Evolutionary conservation across 2,329 filamentous ascomycete species (phyloP).

Genomic region (Cladophialophora bantiana): DNA sequence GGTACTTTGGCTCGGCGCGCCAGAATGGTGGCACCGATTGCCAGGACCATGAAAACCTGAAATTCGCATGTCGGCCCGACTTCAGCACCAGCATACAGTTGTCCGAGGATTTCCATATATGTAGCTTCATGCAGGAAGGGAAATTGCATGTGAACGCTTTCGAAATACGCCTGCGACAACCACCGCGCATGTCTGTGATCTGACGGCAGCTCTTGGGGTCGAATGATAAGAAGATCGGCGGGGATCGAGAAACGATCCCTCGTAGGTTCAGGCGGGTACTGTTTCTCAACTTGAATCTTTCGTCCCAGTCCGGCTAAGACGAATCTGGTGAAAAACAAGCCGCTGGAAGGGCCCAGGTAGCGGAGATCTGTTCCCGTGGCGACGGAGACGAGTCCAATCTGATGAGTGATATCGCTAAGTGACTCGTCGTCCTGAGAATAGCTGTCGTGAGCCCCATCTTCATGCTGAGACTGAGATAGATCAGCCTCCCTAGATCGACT

Average conservation of each 20-base stretch:
- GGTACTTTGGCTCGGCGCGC: conserved; percentile 13
- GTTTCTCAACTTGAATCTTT: conserved; percentile 1
- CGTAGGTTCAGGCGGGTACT: background rate
- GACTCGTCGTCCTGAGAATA: conserved; percentile 4
- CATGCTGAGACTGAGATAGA: background rate
- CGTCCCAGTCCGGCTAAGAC: conserved; percentile 14
- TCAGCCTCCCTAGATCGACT: background rate
- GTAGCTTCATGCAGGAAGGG: conserved; percentile 12
- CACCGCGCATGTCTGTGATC: conserved; percentile 11
- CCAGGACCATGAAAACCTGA: conserved; percentile 16
- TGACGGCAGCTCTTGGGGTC: conserved; percentile 5
- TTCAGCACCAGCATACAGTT: conserved; percentile 9
- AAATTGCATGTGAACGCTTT: conserved; percentile 11
- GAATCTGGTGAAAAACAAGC: conserved; percentile 16
- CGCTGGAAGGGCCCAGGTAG: conserved; percentile 14
- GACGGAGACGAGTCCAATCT: conserved; percentile 16
- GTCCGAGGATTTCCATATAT: background rate
- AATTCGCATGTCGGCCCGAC: conserved; percentile 4
- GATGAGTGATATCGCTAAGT: conserved; percentile 1
- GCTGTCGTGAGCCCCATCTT: background rate
- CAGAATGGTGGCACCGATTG: conserved; percentile 16
- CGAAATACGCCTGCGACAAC: conserved; percentile 12
- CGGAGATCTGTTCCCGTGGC: conserved; percentile 10
- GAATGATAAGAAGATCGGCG: background rate
- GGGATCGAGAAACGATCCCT: background rate